A percentile compares a stretch with the other conserved stretches of the same genome.
Conservation (phyloP, 345 rosid genomes). For the Hibiscus mutabilis region DNA sequence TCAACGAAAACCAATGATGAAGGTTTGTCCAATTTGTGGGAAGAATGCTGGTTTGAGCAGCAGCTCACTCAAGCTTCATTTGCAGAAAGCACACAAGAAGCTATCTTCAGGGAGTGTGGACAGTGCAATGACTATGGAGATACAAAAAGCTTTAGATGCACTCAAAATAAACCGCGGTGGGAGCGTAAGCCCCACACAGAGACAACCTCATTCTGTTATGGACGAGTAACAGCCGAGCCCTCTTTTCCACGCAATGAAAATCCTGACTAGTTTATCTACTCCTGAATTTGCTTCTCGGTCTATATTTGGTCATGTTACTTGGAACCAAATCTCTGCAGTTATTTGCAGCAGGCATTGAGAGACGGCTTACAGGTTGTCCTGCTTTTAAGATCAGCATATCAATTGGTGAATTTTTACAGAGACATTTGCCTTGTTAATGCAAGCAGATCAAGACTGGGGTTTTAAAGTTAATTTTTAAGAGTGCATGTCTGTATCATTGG, state of each 20-base stretch:
- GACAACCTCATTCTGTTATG: slow-evolving; percentile 40
- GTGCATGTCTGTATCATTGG: neutral
- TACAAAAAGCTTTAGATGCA: slow-evolving; percentile 82
- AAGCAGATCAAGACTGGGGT: neutral
- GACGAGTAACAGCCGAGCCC: slow-evolving; percentile 27
- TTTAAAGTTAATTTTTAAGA: neutral
- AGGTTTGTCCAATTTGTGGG: slow-evolving; percentile 90
- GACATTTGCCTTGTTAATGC: neutral
- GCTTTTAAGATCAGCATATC: neutral
- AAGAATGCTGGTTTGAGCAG: slow-evolving; percentile 93
- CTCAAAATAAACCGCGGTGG: slow-evolving; percentile 63
- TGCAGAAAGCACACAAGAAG: slow-evolving; percentile 83
- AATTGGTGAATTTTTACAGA: neutral
- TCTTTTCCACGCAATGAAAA: neutral
- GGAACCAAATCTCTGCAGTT: no score
- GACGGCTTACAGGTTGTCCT: neutral
- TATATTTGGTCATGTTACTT: neutral
- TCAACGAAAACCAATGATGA: slow-evolving; percentile 72
- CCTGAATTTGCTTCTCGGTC: neutral
- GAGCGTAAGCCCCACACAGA: slow-evolving; percentile 51
- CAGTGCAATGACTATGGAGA: slow-evolving; percentile 99
- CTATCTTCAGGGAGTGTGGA: slow-evolving; percentile 93
- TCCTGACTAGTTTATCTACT: neutral
- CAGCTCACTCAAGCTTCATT: slow-evolving; percentile 85
- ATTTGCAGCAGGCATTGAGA: no score